Base-by-base conservation (phyloP, 1,139 yeast species). In the Yamadazyma buinensis region DNA sequence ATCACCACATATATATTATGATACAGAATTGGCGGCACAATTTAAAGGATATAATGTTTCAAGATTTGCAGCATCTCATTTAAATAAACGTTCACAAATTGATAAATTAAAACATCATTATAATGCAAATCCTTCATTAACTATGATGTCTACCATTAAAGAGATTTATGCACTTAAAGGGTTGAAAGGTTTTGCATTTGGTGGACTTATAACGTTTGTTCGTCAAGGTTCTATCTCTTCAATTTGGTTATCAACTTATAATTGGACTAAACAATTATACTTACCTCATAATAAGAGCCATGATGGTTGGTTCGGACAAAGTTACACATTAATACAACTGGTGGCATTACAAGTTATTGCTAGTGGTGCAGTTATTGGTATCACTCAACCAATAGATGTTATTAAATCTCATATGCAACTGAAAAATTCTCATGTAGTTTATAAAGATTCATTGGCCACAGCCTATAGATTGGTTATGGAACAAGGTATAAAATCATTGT, bases 311-410 rank as follows among this genome's bases (percentile, higher is more conserved):
- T 74, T 76, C 44, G 72, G 70, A n/a, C 68, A 66, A 40, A 63
- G 67, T 31, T 66, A 58, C 33, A 62, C 71, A 2, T 46, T 59
- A 32, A 28, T 59, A 17, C 64, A 70, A 52, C 60, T 71, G 71
- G 58, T 69, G 40, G 82, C 71, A 1, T 51, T 70, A 38, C 85
- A 85, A 33, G 51, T 77, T 7, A 58, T 75, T 1, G 75, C 79
- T 26, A 82, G 79, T 23, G 59, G 64, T 32, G 85, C 79, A 0
- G 95, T 87, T 18, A 85, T 87, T 5, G 75, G 77, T 0, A 67
- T 78, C 0, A 90, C 97, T 0, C 97, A 90, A 59, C 98, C 98
- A 0, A 64, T 92, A 15, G 98, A 92, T 61, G 88, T 88, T 5
- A 64, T 90, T 34, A 92, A 92, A 59, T 80, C 96, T 1, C 77